Evolutionary conservation across 192 early-diverging fungal genomes (phyloP), one percentile per base, ranked within the genome.

Genomic region (Mortierella hygrophila): DNA sequence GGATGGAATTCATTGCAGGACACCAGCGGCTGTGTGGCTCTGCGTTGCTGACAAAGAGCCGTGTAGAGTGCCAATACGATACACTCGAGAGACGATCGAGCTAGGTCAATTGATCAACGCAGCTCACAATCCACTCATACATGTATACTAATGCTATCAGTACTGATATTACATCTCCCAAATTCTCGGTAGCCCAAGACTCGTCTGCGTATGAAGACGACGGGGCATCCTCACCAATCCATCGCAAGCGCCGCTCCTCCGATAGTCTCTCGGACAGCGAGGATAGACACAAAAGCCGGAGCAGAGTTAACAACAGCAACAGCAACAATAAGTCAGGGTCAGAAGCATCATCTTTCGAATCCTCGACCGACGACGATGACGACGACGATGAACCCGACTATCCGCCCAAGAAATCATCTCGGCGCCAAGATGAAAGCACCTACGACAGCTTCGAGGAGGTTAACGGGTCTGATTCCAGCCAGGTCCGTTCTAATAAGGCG

Each of bases 381-480:
- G 74, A 79, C 44, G 74, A 79, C 32, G 82, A 85, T 46, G 83
- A 85, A 37, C 83, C 78, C 7, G 75, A 80, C 21, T 76, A 80
- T 46, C 49, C 68, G 11, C 57, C 78, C 0, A 44, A 57, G 16
- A 80, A 80, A 44, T 38, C n/a, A 11, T 80, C 75, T 18, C 76
- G 69, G 54, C 74, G 60, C n/a, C 63, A 88, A 35, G 76, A 89
- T 37, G 82, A 84, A 16, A 84, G 79, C 60, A 81, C 87, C 32
- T 89, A 92, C 72, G 88, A 78, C 26, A 90, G 85, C 47, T 82
- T 85, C 76, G 88, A 88, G 49, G 88, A 88, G 26, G 84, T 86
- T 46, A 78, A 83, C 69, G 88, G 82, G 44, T 80, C 87, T 4
- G 81, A 88, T 26, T 76, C 74, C 5, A 76, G 88, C 26, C 82